phyloP scores from a whole-genome alignment of 352 stramenopile species.

The Thalassiosira mediterranea region DNA sequence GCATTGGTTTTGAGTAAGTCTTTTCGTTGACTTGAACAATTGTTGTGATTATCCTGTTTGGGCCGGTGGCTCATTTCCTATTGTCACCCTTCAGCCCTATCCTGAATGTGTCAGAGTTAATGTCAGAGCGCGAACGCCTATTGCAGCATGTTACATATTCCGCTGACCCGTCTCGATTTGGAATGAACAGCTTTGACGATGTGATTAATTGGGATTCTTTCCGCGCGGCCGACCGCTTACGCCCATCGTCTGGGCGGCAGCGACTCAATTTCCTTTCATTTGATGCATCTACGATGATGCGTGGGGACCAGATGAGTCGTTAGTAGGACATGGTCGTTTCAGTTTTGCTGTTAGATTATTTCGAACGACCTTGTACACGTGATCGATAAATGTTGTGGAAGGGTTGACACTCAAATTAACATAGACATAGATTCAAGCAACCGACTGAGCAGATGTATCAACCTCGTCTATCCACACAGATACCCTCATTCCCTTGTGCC shows the following conservation, averaged over 20 bases:
- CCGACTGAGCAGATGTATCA: no score
- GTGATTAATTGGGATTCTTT: constrained; percentile 9
- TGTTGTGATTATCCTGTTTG: no score
- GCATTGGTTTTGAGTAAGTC: constrained; percentile 72
- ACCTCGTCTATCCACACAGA: no score
- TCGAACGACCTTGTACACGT: no score
- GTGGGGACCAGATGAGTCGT: constrained; percentile 26
- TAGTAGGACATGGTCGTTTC: no score
- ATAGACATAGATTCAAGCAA: no score
- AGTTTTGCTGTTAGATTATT: no score
- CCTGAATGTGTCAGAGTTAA: constrained; percentile 70
- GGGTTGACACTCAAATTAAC: no score
- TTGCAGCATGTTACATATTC: constrained; percentile 49
- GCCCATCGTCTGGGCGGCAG: constrained; percentile 24
- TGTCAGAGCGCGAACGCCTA: constrained; percentile 67
- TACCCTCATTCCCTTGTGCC: no score
- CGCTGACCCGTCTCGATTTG: constrained; percentile 14
- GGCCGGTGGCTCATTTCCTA: no score
- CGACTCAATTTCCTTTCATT: constrained; percentile 45
- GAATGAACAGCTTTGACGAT: constrained; percentile 41
- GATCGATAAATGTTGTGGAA: no score
- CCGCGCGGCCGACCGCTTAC: constrained; percentile 7
- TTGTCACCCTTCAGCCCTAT: constrained; percentile 59
- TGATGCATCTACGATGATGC: constrained; percentile 53
- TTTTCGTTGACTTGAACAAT: no score